Conservation (phyloP, 352 stramenopile species). For the Globisporangium viniferum region DNA sequence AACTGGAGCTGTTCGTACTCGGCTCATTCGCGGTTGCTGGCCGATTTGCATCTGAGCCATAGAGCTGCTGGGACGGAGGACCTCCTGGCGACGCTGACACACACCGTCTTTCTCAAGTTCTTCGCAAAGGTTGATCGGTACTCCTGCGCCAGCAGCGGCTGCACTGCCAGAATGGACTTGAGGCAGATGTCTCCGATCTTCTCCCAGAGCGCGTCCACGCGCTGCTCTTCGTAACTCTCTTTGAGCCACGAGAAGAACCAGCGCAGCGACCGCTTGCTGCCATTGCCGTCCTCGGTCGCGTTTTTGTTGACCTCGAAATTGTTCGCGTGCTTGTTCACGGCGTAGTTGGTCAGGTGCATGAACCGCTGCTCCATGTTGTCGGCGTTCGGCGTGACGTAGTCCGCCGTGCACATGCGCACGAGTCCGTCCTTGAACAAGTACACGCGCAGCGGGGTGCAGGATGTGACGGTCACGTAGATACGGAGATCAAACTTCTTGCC, state of each 20-base stretch:
- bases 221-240: slow-evolving; percentile 49
- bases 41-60: background rate
- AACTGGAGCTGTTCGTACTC: background rate
- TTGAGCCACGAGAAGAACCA: slow-evolving; percentile 93
- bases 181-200: slow-evolving; percentile 93
- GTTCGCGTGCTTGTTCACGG: slow-evolving; percentile 89
- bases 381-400: slow-evolving; percentile 83
- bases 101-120: slow-evolving; percentile 60
- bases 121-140: slow-evolving; percentile 89
- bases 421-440: slow-evolving; percentile 92
- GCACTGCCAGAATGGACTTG: slow-evolving; percentile 92
- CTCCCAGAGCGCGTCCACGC: slow-evolving; percentile 84
- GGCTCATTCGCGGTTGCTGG: slow-evolving; percentile 21
- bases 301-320: slow-evolving; percentile 87
- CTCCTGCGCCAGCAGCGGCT: slow-evolving; percentile 91
- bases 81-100: slow-evolving; percentile 26
- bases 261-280: slow-evolving; percentile 84
- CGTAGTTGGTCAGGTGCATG: slow-evolving; percentile 93
- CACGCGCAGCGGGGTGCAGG: slow-evolving; percentile 79
- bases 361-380: slow-evolving; percentile 86
- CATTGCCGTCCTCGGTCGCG: slow-evolving; percentile 48
- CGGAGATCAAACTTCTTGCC: slow-evolving; percentile 94
- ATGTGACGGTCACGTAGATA: slow-evolving; percentile 90
- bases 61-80: slow-evolving; percentile 5
- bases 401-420: slow-evolving; percentile 86